phyloP scores from a whole-genome alignment of 306 rosid genomes.

The Cucumis hystrix region DNA sequence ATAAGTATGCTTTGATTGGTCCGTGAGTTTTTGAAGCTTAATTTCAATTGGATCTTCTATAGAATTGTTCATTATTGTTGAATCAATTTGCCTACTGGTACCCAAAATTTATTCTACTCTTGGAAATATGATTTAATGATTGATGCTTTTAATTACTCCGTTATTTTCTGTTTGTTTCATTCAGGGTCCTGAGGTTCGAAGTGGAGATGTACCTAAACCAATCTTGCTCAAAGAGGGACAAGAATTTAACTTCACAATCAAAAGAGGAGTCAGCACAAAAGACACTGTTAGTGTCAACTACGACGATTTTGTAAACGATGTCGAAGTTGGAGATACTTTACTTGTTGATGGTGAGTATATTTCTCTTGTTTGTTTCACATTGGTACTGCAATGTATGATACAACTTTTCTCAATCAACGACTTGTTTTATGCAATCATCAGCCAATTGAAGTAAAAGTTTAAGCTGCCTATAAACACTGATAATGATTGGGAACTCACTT shows the following conservation, averaged over 20 bases:
- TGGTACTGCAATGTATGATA: background rate
- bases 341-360: constrained; percentile 68
- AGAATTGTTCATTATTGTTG: background rate
- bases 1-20: background rate
- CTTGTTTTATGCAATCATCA: background rate
- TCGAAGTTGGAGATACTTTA: constrained; percentile 70
- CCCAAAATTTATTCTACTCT: background rate
- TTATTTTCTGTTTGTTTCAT: constrained; percentile 3
- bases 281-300: constrained; percentile 87
- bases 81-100: background rate
- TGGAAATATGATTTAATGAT: background rate
- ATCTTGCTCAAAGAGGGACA: constrained; percentile 63
- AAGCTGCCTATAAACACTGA: no score
- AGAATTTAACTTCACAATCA: constrained; percentile 71
- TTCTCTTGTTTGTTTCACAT: background rate
- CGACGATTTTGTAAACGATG: constrained; percentile 83
- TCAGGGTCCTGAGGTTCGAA: constrained; percentile 98
- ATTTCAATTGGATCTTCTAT: background rate
- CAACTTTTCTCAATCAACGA: background rate
- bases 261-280: constrained; percentile 61
- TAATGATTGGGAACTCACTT: no score
- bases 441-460: background rate
- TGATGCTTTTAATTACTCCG: background rate
- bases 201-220: constrained; percentile 79
- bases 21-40: background rate